A percentile compares a stretch with the other conserved stretches of the same genome.
Conservation (phyloP, 2,329 filamentous ascomycete species). For the Stagonosporopsis rhizophila region DNA sequence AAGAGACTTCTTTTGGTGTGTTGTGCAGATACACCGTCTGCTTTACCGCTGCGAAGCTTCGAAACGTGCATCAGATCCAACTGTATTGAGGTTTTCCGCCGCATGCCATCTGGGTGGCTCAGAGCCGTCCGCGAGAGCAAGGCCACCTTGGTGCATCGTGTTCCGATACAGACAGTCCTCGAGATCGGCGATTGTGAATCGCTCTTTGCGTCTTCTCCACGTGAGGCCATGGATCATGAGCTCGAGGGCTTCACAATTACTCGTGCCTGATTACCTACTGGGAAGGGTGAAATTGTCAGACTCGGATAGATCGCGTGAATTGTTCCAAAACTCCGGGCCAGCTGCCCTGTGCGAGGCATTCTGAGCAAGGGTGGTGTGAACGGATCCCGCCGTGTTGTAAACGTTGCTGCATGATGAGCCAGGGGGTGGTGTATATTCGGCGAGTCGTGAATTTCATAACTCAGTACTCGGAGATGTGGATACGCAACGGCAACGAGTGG, state of each 20-base stretch:
- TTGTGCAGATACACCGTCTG: constrained; percentile 20
- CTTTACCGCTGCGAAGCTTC: constrained; percentile 19
- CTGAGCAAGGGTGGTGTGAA: constrained; percentile 8
- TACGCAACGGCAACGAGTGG: constrained; percentile 15
- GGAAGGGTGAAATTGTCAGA: constrained; percentile 15
- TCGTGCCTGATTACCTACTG: constrained; percentile 5
- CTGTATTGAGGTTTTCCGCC: constrained; percentile 16
- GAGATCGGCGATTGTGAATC: constrained; percentile 13
- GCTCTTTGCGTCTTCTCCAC: constrained; percentile 16
- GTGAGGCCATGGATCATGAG: constrained; percentile 9
- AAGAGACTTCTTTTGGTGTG: constrained; percentile 12
- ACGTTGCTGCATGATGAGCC: constrained; percentile 18
- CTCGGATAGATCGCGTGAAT: constrained; percentile 13
- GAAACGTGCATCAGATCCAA: constrained; percentile 13
- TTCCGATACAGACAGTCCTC: constrained; percentile 7
- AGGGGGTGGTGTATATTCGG: constrained; percentile 5
- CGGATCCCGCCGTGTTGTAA: constrained; percentile 16
- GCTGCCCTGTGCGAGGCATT: constrained; percentile 15
- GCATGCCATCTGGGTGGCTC: constrained; percentile 2
- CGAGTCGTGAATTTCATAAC: constrained; percentile 18
- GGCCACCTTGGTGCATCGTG: constrained; percentile 3
- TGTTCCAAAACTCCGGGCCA: constrained; percentile 20
- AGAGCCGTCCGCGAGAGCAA: constrained; percentile 7
- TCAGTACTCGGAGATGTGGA: constrained; percentile 15
- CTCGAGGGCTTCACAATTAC: constrained; percentile 5